phyloP scores from a whole-genome alignment of 140 eudicot genomes.

The Bidens hawaiensis region DNA sequence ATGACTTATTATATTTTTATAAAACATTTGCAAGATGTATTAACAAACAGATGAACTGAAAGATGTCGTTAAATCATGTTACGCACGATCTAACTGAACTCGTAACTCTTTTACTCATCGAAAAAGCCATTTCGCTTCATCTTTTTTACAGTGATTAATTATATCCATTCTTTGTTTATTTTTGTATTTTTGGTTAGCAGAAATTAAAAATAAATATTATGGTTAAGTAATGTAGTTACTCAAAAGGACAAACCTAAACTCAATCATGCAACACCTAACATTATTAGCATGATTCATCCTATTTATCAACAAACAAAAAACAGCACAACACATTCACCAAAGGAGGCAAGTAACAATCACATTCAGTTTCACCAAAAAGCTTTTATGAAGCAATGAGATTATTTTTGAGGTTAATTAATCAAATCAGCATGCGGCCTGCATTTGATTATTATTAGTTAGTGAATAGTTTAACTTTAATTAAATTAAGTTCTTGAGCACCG shows the following conservation, averaged over 20 bases:
- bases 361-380: slow-evolving; percentile 19
- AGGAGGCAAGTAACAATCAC: slow-evolving; percentile 32
- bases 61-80: too few species aligned
- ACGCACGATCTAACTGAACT: too few species aligned
- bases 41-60: too few species aligned
- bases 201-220: neutral
- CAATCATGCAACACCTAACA: slow-evolving; percentile 41
- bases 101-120: neutral
- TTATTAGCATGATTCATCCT: slow-evolving; percentile 16
- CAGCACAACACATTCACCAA: too few species aligned
- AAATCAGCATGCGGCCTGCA: neutral
- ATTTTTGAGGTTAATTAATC: slow-evolving; percentile 1
- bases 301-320: slow-evolving; percentile 23
- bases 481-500: slow-evolving; percentile 29
- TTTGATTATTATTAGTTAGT: neutral
- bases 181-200: neutral
- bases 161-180: too few species aligned
- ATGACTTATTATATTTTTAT: too few species aligned
- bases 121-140: too few species aligned
- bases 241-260: slow-evolving; percentile 30
- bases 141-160: too few species aligned
- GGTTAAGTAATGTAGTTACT: slow-evolving; percentile 18
- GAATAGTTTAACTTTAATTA: slow-evolving; percentile 10
- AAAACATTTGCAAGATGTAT: too few species aligned
- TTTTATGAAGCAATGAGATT: slow-evolving; percentile 1